Evolutionary conservation across 140 eudicot genomes (phyloP), one percentile per base, ranked within the genome.

Genomic region (Oenanthe javanica): DNA sequence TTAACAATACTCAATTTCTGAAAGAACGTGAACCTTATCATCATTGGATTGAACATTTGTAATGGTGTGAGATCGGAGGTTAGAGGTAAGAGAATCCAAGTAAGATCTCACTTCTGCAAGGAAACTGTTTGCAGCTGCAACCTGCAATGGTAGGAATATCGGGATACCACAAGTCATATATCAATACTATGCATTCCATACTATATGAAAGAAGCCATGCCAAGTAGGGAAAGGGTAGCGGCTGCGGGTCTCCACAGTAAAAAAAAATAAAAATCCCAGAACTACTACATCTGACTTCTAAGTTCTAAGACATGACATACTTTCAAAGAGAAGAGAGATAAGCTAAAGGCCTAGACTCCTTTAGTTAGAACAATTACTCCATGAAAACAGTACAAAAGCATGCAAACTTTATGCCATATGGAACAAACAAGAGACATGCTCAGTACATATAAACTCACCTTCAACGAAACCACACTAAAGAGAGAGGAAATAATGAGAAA

Each of bases 1-100:
- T 46, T 42, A 48, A 2, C 31, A 50, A 49, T 48, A 79, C 63
- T 80, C 15, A 13, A 75, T 42, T 5, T 61, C 77, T 51, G 40
- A 79, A 27, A 79, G 66, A 27, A 27, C 2, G 7, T 18, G 66
- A 75, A 93, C 98, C 97, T 93, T 93, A 75, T 93, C 98, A 83
- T 93, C 96, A 75, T 93, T 93, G 40, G 98, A 93, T 72, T 93
- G 98, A 66, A 93, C 98, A 80, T 93, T 93, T 49, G 98, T 93
- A 79, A 93, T 93, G 21, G 98, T 91, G 82, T 93, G 98, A 81
- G 98, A 91, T 47, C 98, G 97, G 36, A 93, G 88, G 82, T 93
- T 90, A 54, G 91, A 89, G 87, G 93, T 91, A 49, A 93, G 92
- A 40, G 93, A 90, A 76, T 93, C 98, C 90, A 93, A 82, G 85